Evolutionary conservation across 1,284 basidiomycete genomes (phyloP).

Genomic region (Irpex sp.): DNA sequence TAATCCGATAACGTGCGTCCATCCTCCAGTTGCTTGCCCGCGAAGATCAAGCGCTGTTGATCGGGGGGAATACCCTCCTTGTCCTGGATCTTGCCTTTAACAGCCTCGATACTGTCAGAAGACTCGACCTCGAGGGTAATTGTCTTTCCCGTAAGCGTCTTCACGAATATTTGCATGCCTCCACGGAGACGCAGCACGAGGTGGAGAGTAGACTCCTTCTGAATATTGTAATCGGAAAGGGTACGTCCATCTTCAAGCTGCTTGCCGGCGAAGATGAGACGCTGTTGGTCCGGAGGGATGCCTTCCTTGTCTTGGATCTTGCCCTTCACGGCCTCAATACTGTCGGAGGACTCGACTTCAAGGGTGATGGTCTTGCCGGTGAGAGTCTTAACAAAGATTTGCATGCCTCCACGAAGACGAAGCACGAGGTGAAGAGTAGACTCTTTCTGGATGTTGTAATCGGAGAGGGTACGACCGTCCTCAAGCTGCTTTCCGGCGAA

Average conservation of each 20-base stretch:
- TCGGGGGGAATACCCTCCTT: constrained; percentile 76
- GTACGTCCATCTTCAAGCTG: constrained; percentile 79
- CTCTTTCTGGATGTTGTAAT: constrained; percentile 78
- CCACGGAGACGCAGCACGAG: constrained; percentile 53
- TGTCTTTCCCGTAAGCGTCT: constrained; percentile 56
- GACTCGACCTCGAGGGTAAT: constrained; percentile 50
- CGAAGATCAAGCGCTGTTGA: constrained; percentile 83
- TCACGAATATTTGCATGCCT: constrained; percentile 74
- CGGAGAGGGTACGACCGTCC: constrained; percentile 80
- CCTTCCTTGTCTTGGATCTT: constrained; percentile 87
- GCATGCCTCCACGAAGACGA: constrained; percentile 70
- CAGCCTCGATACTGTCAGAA: constrained; percentile 49
- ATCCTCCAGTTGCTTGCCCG: constrained; percentile 78
- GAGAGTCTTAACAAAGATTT: constrained; percentile 76
- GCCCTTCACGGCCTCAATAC: constrained; percentile 85
- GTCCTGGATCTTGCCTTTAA: constrained; percentile 52
- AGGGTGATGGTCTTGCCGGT: constrained; percentile 87
- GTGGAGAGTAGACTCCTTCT: constrained; percentile 67
- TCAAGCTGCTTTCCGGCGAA: constrained; percentile 86
- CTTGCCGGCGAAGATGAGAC: constrained; percentile 82
- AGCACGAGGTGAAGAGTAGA: constrained; percentile 68
- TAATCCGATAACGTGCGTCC: constrained; percentile 55
- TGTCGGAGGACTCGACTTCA: constrained; percentile 87
- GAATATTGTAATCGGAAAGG: constrained; percentile 75
- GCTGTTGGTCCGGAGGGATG: constrained; percentile 83